Evolutionary conservation across 108 stramenopile species (phyloP), one percentile per base, ranked within the genome.

Genomic region (Fistulifera pelliculosa): DNA sequence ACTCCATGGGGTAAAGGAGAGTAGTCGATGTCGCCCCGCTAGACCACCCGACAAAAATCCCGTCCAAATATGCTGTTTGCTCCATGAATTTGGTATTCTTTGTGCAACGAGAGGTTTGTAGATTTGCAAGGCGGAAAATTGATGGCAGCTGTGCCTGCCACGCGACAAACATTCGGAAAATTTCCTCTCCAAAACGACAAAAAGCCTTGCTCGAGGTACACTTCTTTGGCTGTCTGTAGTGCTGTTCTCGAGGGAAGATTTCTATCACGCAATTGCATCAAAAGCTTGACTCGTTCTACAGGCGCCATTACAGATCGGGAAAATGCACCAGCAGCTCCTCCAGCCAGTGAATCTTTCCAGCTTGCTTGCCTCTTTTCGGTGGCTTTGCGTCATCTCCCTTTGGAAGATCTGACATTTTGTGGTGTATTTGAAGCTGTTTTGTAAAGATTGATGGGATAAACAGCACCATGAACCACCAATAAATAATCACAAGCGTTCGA

Each of bases 251-350:
- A 31, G 3, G 41, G 43, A 15, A 25, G 70, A 60, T n/a, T 59
- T 35, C 60, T 60, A 47, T 70, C 61, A 41, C 81, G 85, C 42
- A 86, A 71, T 66, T 98, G 96, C 63, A 97, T 75, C 39, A 98
- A 60, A 41, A 99, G 81, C 67, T 98, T 98, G 35, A 98, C 85
- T 10, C 99, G 94, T 79, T 99, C 99, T 59, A 99, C 87, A 7
- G 99, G 99, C 15, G 99, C 99, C 52, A 83, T 77, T 18, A 57
- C 77, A 14, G 96, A 94, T 65, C 89, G 87, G 50, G 92, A 76
- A 43, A 95, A 52, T 38, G 83, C 88, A 25, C 90, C 91, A 1
- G 91, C 85, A 42, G 56, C 56, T 18, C 81, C 87, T 39, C 91
- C 91, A 7, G 91, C 91, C 12, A 81, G 16, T n/a, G 75, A 79